Evolutionary conservation across 805 yeast species (phyloP), one percentile per base, ranked within the genome.

Genomic region (Saccharomyces eubayanus): DNA sequence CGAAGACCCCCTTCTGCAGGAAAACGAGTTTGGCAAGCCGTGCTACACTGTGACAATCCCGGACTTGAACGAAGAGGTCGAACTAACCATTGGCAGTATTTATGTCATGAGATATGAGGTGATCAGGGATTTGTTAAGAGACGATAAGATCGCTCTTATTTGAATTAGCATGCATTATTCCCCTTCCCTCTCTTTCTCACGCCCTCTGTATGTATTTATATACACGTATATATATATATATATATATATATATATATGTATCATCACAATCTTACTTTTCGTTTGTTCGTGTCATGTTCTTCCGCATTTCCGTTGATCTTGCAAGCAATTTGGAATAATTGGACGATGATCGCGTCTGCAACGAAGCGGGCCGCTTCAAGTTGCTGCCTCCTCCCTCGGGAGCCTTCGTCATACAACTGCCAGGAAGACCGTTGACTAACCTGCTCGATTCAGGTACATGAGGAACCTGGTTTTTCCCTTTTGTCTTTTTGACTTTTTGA

Each of bases 51-150:
- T 81, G 0, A 62, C 66, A 2, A 70, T 82, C 11, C 82, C 78
- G 24, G 80, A 74, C 27, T 57, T 68, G 10, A 63, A 63, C 21
- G 85, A 82, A 57, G 81, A 77, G 51, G 74, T 87, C 2, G 85
- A 80, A 49, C 73, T 84, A 58, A 75, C 72, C 14, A 68, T 74
- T 12, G 83, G 81, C n/a, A 87, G 89, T 41, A 81, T 90, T 4
- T 89, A 87, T 64, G 87, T 87, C 50, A 76, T 89, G 69, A 75
- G 87, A 52, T 91, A 89, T 70, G 76, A 77, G 5, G 78, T 80
- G 0, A 72, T 83, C 5, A 63, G 74, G 51, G 71, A 68, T 27
- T 68, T 73, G 47, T 61, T 81, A 5, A 62, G 60, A 27, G 70
- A 68, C 1, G 79, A 77, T 1, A 74, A 71, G 43, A 76, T 77